These are phyloP conservation scores for Chlorella vulgaris DNA, from an alignment of 139 green algal genomes.

Conservation along the genomic window DNA sequence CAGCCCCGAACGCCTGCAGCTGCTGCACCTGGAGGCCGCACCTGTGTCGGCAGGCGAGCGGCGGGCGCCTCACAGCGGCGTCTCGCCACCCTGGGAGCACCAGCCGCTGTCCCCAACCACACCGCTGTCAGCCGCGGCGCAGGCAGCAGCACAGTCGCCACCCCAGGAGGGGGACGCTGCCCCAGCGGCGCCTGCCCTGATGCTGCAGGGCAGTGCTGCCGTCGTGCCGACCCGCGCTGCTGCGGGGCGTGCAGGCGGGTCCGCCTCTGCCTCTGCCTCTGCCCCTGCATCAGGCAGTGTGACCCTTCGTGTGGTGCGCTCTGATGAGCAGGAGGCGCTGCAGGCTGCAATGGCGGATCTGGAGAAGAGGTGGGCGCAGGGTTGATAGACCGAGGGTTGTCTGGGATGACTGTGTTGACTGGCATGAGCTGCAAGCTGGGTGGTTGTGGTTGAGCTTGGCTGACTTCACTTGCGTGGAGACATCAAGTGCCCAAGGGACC, in stretches of 20 bases:
- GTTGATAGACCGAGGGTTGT: neutral
- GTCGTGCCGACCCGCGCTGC: neutral
- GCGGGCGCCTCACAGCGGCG: too few relatives aligned
- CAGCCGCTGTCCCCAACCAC: neutral
- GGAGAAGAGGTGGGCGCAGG: neutral
- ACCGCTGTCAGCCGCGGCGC: neutral
- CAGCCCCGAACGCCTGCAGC: constrained; percentile 16
- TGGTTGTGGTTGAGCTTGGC: too few relatives aligned
- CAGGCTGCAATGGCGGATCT: neutral
- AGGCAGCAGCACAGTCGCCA: too few relatives aligned
- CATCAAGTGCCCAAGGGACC: too few relatives aligned
- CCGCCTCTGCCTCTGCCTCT: neutral
- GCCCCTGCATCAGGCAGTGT: neutral
- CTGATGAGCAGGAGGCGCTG: constrained; percentile 9
- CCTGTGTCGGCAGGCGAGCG: neutral
- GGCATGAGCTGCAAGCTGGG: too few relatives aligned
- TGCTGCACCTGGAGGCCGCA: constrained; percentile 2
- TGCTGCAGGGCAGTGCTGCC: too few relatives aligned
- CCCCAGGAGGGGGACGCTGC: too few relatives aligned
- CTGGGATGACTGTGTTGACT: too few relatives aligned
- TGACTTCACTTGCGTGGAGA: too few relatives aligned
- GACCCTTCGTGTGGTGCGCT: constrained; percentile 18
- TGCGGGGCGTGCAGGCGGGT: too few relatives aligned
- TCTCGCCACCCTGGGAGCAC: too few relatives aligned
- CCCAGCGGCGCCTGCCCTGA: too few relatives aligned